Conservation (phyloP, 2,329 filamentous ascomycete species). For the Aureobasidium sp. region DNA sequence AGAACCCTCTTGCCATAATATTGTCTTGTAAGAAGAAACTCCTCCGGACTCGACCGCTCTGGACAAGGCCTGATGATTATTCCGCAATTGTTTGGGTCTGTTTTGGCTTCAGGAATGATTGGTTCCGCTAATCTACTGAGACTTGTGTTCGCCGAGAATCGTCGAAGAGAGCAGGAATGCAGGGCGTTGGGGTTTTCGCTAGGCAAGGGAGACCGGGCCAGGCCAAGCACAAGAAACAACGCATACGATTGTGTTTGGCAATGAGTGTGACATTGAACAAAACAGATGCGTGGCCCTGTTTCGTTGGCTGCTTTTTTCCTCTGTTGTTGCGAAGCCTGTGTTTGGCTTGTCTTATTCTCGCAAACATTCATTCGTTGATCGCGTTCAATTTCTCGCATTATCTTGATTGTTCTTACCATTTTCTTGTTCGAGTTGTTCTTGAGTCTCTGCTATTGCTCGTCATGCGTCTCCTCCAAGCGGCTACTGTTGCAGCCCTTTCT, state of each 20-base stretch:
- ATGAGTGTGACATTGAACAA: neutral
- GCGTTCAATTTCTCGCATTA: no score
- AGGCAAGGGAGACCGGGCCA: conserved; percentile 5
- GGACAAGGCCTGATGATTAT: no score
- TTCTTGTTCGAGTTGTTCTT: neutral
- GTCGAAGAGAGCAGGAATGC: neutral
- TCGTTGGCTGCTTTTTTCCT: neutral
- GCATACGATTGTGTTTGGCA: neutral
- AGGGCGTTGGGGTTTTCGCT: neutral
- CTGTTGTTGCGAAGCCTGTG: neutral
- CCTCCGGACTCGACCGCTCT: no score
- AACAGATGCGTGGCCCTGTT: neutral
- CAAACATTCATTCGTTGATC: neutral
- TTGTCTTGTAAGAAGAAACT: no score
- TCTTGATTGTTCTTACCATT: neutral
- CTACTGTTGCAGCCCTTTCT: neutral
- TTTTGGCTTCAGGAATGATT: neutral
- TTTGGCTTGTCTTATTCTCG: neutral
- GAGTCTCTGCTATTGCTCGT: neutral
- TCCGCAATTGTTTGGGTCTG: no score
- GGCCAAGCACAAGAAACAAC: neutral
- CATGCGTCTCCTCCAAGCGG: neutral
- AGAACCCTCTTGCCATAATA: no score
- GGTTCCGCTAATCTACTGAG: neutral
- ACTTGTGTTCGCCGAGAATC: neutral